Evolutionary conservation across 805 yeast species (phyloP), one percentile per base, ranked within the genome.

Genomic region (Grigorovia transvaalensis): DNA sequence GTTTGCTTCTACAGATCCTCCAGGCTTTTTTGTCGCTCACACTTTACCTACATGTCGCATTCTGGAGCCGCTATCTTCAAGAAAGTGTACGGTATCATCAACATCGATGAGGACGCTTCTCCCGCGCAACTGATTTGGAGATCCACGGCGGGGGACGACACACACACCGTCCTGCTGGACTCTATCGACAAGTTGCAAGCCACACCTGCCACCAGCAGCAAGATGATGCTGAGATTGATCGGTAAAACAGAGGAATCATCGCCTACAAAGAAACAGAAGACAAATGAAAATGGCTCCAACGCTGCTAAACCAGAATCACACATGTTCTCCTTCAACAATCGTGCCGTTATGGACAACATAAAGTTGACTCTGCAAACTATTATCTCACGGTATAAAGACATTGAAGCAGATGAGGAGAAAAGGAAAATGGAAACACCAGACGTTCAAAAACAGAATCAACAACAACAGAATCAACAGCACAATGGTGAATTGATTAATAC

Each of bases 311-410:
- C 63, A n/a, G 55, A 53, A 6, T 67, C 63, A 1, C 70, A 71
- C 27, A 67, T 77, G 44, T 80, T 89, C 55, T 74, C 84, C 1
- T 87, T 88, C 67, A 81, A 79, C 51, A 84, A 80, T 60, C 71
- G 93, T 48, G 79, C 80, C 18, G 84, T 85, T 8, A 85, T 89
- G 88, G 88, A 85, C 56, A 78, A 76, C 54, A 80, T 83, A 53
- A 87, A 84, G 61, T 79, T 76, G 40, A 74, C 84, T 0, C 67
- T 85, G 12, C 88, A 84, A 58, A 81, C 82, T 49, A 80, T 81
- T 40, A 80, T 84, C 13, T 82, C 88, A 0, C 71, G 91, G 56
- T 80, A 77, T 62, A 79, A 79, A 59, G 77, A 85, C 7, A 74
- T 61, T 74, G 54, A 64, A 41, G 70, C 71, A 47, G 79, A 77